These are phyloP conservation scores for Mycena rebaudengoi DNA, from an alignment of 768 basidiomycete genomes.

Conservation along the genomic window DNA sequence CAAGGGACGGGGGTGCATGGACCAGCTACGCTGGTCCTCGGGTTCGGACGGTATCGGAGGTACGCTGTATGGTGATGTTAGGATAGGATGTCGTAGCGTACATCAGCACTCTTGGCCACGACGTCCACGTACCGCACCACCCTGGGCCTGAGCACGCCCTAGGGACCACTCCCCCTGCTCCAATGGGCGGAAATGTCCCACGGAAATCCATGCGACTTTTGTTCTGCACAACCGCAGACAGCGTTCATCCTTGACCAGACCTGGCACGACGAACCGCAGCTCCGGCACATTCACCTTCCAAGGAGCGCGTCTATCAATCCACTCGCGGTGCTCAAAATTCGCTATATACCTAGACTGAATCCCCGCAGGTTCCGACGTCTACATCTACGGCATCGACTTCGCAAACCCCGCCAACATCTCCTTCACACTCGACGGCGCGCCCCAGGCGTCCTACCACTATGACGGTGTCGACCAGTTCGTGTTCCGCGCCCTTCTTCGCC, in stretches of 20 bases:
- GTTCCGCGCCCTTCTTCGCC: conserved; percentile 20
- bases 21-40: no score
- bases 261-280: conserved; percentile 24
- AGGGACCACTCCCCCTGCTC: no score
- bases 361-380: not conserved
- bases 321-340: not conserved
- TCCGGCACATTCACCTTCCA: conserved; percentile 18
- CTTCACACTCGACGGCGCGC: conserved; percentile 3
- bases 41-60: no score
- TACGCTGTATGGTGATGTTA: no score
- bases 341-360: not conserved
- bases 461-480: conserved; percentile 15
- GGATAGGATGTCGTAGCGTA: no score
- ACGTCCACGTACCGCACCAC: no score
- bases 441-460: conserved; percentile 9
- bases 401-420: conserved; percentile 18
- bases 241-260: conserved; percentile 16
- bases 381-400: conserved; percentile 24
- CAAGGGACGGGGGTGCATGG: no score
- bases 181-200: no score
- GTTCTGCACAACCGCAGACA: conserved; percentile 22
- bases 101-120: no score
- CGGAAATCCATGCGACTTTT: conserved; percentile 18
- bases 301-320: not conserved
- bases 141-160: no score